Evolutionary conservation across 495 filamentous ascomycete species (phyloP).

Genomic region (Penicillium chermesinum): DNA sequence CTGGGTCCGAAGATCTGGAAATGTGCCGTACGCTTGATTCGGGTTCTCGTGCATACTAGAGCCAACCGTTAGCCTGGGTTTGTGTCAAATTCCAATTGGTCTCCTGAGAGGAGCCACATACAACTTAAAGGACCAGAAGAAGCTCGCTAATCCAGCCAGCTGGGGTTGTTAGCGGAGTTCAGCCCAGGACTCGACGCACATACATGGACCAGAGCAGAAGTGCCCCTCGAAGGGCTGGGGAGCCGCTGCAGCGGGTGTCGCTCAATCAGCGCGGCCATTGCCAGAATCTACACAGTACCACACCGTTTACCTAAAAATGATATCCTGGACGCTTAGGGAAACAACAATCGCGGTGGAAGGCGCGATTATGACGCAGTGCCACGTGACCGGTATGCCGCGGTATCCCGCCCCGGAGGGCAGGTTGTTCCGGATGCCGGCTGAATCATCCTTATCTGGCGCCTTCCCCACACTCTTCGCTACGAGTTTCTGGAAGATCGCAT

Average conservation of each 20-base stretch:
- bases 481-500: conserved; percentile 1
- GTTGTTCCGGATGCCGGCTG: conserved; percentile 14
- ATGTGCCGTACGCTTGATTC: conserved; percentile 37
- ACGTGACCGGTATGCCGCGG: conserved; percentile 19
- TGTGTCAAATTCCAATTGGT: no score
- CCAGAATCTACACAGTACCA: no score
- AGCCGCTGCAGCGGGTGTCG: conserved; percentile 70
- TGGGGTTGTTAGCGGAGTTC: conserved; percentile 27
- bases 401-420: conserved; percentile 12
- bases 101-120: conserved; percentile 16
- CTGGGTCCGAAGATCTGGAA: background rate
- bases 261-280: conserved; percentile 15
- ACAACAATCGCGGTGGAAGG: background rate
- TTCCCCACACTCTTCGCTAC: conserved; percentile 23
- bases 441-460: conserved; percentile 18
- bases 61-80: conserved; percentile 8
- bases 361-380: conserved; percentile 4
- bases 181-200: background rate
- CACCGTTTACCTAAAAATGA: no score
- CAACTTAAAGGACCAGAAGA: conserved; percentile 65
- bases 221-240: conserved; percentile 60
- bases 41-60: conserved; percentile 43
- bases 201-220: conserved; percentile 69
- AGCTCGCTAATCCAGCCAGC: conserved; percentile 59
- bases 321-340: background rate